A percentile compares a stretch with the other conserved stretches of the same genome.
phyloP scores from a whole-genome alignment of 164 flowering plant species.

The Protea cynaroides region DNA sequence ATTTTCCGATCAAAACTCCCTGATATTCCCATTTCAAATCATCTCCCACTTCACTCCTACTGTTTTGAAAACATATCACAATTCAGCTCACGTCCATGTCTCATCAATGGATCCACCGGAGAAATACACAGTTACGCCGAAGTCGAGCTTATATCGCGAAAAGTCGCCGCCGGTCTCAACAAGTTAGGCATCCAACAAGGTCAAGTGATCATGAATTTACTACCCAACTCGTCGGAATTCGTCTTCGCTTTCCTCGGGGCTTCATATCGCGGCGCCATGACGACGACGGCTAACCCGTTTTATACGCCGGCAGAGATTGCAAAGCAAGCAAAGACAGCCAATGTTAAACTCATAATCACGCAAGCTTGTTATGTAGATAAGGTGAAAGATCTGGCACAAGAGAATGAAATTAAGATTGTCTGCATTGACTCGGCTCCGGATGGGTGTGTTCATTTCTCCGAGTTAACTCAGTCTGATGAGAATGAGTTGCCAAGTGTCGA shows the following conservation, averaged over 20 bases:
- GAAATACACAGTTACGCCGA: slow-evolving; percentile 44
- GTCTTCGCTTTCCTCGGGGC: slow-evolving; percentile 82
- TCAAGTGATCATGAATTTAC: slow-evolving; percentile 70
- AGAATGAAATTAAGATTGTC: slow-evolving; percentile 35
- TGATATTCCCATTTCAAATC: slow-evolving; percentile 70
- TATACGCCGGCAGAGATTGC: slow-evolving; percentile 63
- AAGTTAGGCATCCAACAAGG: slow-evolving; percentile 53
- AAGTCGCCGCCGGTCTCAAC: slow-evolving; percentile 61
- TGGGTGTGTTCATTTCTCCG: slow-evolving; percentile 50
- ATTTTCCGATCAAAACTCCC: slow-evolving; percentile 85
- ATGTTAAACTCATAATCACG: slow-evolving; percentile 49
- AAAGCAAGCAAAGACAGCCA: slow-evolving; percentile 61
- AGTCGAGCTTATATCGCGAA: slow-evolving; percentile 50
- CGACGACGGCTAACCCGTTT: slow-evolving; percentile 83
- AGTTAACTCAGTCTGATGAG: slow-evolving; percentile 46
- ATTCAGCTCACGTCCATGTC: slow-evolving; percentile 46
- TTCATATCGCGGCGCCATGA: slow-evolving; percentile 53
- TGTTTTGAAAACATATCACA: slow-evolving; percentile 67
- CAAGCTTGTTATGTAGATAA: slow-evolving; percentile 46
- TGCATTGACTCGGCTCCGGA: slow-evolving; percentile 41
- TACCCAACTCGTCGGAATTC: slow-evolving; percentile 78
- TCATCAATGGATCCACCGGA: slow-evolving; percentile 68
- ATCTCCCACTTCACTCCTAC: slow-evolving; percentile 69
- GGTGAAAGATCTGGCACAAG: slow-evolving; percentile 29
- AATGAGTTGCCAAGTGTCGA: slow-evolving; percentile 40